These are phyloP conservation scores for Aspergillus sp. DNA, from an alignment of 2,329 filamentous ascomycete genomes.

Conservation along the genomic window DNA sequence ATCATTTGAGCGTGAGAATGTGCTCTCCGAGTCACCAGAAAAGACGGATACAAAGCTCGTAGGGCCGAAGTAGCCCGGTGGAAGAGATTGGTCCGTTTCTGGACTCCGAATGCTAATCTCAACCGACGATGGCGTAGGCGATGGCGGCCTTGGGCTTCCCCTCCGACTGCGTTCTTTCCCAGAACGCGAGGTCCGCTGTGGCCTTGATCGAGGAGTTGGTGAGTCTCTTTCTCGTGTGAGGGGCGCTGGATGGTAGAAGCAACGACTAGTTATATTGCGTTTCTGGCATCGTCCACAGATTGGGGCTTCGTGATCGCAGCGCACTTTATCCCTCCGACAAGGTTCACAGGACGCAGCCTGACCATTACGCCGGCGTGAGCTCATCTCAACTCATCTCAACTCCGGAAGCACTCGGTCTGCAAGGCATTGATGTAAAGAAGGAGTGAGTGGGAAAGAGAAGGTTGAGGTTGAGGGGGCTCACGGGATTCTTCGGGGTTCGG, in stretches of 20 bases:
- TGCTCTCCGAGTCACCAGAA: slow-evolving; percentile 21
- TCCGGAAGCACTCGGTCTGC: not conserved
- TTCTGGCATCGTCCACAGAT: slow-evolving; percentile 29
- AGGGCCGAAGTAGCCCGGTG: slow-evolving; percentile 34
- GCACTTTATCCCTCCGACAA: slow-evolving; percentile 33
- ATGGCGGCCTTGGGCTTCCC: not conserved
- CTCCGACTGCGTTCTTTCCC: not conserved
- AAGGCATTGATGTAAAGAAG: not conserved
- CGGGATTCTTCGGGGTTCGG: slow-evolving; percentile 3
- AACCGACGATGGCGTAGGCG: slow-evolving; percentile 5
- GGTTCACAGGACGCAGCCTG: slow-evolving; percentile 35
- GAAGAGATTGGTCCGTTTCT: slow-evolving; percentile 16
- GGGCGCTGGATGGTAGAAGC: slow-evolving; percentile 35
- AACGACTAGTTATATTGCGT: slow-evolving; percentile 21
- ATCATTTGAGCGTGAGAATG: not conserved
- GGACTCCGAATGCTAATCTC: slow-evolving; percentile 4
- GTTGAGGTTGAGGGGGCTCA: not conserved
- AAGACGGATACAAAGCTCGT: slow-evolving; percentile 34
- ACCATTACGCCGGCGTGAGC: slow-evolving; percentile 29
- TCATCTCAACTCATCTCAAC: not conserved
- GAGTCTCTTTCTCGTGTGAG: slow-evolving; percentile 19
- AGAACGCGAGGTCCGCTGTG: not conserved
- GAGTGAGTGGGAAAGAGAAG: no score
- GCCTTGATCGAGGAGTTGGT: not conserved
- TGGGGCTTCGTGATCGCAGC: slow-evolving; percentile 31